phyloP scores from a whole-genome alignment of 1,284 basidiomycete species.

The Cryptococcus sp. region DNA sequence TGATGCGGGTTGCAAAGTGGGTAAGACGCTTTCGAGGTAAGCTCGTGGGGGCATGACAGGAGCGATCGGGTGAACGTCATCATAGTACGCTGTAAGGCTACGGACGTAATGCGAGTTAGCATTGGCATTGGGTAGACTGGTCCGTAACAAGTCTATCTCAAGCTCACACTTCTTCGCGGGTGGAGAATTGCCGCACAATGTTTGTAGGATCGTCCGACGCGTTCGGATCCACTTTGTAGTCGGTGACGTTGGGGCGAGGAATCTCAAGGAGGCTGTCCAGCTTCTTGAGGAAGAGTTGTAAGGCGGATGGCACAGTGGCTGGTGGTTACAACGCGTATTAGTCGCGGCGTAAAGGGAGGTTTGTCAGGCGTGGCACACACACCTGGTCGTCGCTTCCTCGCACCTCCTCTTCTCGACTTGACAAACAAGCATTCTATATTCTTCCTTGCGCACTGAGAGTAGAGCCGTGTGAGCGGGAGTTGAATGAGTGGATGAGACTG shows the following conservation, averaged over 20 bases:
- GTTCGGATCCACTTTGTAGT: conserved; percentile 13
- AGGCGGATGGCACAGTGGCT: conserved; percentile 39
- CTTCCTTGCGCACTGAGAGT: conserved; percentile 44
- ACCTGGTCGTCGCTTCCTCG: conserved; percentile 49
- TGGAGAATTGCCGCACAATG: conserved; percentile 38
- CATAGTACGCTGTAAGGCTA: conserved; percentile 50
- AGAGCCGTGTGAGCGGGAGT: neutral
- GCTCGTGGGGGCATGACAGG: conserved; percentile 49
- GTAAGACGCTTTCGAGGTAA: conserved; percentile 36
- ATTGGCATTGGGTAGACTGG: too few relatives aligned
- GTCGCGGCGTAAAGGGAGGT: too few relatives aligned
- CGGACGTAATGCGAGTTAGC: neutral
- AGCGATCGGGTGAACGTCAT: conserved; percentile 52
- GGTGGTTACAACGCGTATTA: too few relatives aligned
- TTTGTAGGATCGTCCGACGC: conserved; percentile 37
- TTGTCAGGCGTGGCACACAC: conserved; percentile 3
- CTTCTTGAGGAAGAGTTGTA: conserved; percentile 47
- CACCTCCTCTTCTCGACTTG: conserved; percentile 52
- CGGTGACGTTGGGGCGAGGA: conserved; percentile 4
- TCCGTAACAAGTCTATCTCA: neutral
- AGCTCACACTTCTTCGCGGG: conserved; percentile 44
- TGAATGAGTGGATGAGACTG: neutral
- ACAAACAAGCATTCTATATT: conserved; percentile 51
- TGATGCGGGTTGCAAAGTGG: conserved; percentile 39
- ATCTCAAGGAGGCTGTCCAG: conserved; percentile 42